Evolutionary conservation across 192 early-diverging fungal genomes (phyloP).

Genomic region (Powellomyces hirtus): DNA sequence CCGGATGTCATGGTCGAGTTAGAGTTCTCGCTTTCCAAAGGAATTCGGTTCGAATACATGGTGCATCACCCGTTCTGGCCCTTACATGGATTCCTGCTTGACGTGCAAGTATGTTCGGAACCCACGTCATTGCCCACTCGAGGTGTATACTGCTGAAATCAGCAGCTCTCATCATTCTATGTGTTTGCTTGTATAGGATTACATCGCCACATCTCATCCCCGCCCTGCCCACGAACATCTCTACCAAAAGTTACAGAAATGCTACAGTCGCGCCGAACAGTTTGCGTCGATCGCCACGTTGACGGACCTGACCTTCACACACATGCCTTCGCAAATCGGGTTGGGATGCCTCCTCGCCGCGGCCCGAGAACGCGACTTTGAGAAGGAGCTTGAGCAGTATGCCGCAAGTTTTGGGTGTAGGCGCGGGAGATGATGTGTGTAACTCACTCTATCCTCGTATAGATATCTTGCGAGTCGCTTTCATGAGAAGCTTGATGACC

Average conservation of each 20-base stretch:
- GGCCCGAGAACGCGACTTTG: constrained; percentile 24
- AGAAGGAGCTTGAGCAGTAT: constrained; percentile 34
- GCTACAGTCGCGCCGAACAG: constrained; percentile 25
- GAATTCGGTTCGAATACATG: constrained; percentile 45
- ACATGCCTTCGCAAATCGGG: constrained; percentile 47
- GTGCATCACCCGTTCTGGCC: constrained; percentile 46
- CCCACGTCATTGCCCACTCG: background rate
- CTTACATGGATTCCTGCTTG: constrained; percentile 46
- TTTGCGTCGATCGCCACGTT: constrained; percentile 27
- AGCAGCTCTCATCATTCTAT: no score
- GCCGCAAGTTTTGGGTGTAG: background rate
- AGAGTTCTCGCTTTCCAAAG: constrained; percentile 39
- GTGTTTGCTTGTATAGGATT: no score
- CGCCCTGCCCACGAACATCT: constrained; percentile 8
- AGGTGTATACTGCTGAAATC: background rate
- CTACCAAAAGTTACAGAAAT: constrained; percentile 19
- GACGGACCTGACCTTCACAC: constrained; percentile 42
- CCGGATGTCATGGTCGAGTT: constrained; percentile 33
- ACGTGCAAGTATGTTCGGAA: constrained; percentile 40
- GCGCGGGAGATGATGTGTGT: background rate
- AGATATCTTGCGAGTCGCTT: constrained; percentile 20
- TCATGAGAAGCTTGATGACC: constrained; percentile 4
- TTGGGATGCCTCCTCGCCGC: constrained; percentile 44
- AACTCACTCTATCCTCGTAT: background rate
- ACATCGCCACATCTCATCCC: constrained; percentile 14